A percentile compares a stretch with the other conserved stretches of the same genome.
Evolutionary conservation across 495 filamentous ascomycete species (phyloP).

Genomic region (Xylaria longipes): DNA sequence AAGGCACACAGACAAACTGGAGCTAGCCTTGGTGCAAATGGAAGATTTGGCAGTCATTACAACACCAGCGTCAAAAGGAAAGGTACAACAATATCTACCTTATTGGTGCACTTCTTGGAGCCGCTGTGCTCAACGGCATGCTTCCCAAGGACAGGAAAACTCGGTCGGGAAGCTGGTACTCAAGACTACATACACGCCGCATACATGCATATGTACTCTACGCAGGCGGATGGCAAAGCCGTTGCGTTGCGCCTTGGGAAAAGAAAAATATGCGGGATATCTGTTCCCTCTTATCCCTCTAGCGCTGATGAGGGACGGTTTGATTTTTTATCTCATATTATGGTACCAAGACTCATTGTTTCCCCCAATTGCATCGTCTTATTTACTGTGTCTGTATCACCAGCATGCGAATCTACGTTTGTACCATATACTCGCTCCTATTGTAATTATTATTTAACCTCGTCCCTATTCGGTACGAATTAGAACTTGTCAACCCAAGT

Average conservation of each 20-base stretch:
- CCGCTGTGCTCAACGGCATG: not conserved
- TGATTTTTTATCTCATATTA: not conserved
- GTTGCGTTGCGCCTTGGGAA: not conserved
- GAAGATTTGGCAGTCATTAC: not conserved
- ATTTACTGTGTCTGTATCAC: not conserved
- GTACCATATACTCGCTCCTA: not conserved
- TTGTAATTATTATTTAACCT: not conserved
- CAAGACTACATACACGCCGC: not conserved
- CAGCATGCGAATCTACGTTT: not conserved
- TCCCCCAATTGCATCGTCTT: not conserved
- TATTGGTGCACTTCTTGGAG: not conserved
- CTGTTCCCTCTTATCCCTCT: not conserved
- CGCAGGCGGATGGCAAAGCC: not conserved
- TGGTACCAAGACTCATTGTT: not conserved
- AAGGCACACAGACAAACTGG: not conserved
- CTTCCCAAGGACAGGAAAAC: not conserved
- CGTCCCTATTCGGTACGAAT: not conserved
- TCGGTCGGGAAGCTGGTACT: not conserved
- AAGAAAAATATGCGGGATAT: not conserved
- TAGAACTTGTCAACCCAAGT: not conserved
- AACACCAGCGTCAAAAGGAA: not conserved
- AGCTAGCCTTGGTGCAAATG: not conserved
- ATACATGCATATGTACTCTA: slow-evolving; percentile 5
- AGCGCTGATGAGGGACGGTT: not conserved
- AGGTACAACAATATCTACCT: not conserved